These are phyloP conservation scores for Graphilbum sp. DNA, from an alignment of 2,329 filamentous ascomycete species.

Conservation along the genomic window DNA sequence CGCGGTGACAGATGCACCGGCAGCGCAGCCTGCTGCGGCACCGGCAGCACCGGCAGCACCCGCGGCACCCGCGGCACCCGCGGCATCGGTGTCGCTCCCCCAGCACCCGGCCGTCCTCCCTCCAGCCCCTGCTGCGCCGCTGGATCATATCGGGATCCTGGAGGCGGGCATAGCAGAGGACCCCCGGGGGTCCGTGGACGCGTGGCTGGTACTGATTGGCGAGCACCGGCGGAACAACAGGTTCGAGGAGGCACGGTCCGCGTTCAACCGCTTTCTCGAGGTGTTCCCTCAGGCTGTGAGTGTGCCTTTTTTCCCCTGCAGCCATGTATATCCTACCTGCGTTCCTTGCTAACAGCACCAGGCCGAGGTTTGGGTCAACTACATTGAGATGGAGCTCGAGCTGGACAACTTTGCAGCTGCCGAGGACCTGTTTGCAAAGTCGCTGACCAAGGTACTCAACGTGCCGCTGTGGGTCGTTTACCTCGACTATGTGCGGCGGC, in stretches of 20 bases:
- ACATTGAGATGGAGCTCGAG: conserved; percentile 77
- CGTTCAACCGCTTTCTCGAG: conserved; percentile 75
- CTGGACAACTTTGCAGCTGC: conserved; percentile 67
- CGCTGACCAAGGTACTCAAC: conserved; percentile 62
- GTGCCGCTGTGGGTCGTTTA: conserved; percentile 86
- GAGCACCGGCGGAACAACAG: conserved; percentile 72
- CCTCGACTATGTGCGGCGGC: conserved; percentile 83
- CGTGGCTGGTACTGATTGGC: conserved; percentile 75
- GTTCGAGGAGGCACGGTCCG: conserved; percentile 60
- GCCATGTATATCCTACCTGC: neutral
- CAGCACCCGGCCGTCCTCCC: conserved; percentile 8
- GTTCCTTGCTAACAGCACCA: conserved; percentile 27
- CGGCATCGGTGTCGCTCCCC: neutral
- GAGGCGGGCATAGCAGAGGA: conserved; percentile 89
- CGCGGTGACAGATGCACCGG: neutral
- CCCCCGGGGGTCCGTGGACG: conserved; percentile 78
- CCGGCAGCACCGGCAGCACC: neutral
- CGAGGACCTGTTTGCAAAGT: conserved; percentile 67
- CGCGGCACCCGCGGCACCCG: conserved; percentile 5
- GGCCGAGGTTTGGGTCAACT: conserved; percentile 85
- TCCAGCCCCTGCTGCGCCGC: conserved; percentile 25
- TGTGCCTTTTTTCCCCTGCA: conserved; percentile 12
- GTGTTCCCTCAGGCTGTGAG: conserved; percentile 85
- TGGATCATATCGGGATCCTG: conserved; percentile 62
- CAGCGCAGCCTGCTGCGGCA: neutral